Conservation (phyloP, 129 eudicot genomes). For the Pittosporum tobira region DNA sequence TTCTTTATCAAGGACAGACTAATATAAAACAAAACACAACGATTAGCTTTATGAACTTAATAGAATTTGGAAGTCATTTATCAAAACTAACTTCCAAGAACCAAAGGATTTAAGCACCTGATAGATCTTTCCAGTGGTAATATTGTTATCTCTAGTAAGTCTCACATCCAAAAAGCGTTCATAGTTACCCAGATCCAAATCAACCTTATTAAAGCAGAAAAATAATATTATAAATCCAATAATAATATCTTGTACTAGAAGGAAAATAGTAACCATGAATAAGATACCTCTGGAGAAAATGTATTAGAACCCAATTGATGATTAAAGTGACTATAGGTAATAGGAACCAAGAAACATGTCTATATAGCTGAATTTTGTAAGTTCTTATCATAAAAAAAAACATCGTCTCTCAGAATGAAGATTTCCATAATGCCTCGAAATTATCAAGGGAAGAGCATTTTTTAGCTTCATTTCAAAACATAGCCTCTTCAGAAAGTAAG, state of each 20-base stretch:
- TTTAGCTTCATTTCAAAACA: background rate
- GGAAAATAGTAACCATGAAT: conserved; percentile 1
- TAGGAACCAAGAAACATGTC: background rate
- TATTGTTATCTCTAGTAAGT: conserved; percentile 90
- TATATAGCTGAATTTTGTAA: background rate
- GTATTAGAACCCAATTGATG: background rate
- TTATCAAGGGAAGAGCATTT: background rate
- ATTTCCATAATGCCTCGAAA: background rate
- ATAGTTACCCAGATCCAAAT: conserved; percentile 91
- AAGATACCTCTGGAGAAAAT: background rate
- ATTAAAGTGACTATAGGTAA: too few relatives aligned
- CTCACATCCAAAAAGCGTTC: conserved; percentile 85
- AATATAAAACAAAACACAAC: conserved; percentile 12
- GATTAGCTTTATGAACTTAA: background rate
- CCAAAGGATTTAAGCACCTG: conserved; percentile 43
- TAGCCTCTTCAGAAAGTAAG: background rate
- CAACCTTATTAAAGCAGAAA: conserved; percentile 48
- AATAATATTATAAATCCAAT: too few relatives aligned
- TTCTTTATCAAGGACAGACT: conserved; percentile 91
- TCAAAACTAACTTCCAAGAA: background rate
- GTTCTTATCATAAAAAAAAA: background rate
- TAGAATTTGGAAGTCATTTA: background rate
- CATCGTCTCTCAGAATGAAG: background rate
- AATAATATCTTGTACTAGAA: too few relatives aligned
- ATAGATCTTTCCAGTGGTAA: conserved; percentile 90